Evolutionary conservation across 148 eudicot species (phyloP).

Genomic region (Silene conica): DNA sequence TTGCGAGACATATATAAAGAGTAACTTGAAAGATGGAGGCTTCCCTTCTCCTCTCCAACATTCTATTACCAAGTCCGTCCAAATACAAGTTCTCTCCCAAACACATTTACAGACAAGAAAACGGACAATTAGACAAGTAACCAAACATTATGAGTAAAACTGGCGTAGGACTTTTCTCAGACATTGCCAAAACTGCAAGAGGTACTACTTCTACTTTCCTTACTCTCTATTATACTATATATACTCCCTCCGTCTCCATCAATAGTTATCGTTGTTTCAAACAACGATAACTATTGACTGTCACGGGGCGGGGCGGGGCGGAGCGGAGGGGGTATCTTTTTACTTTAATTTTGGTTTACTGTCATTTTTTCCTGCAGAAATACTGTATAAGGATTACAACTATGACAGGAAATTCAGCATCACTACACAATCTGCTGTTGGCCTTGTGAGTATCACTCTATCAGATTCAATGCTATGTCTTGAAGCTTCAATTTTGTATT

Average conservation of each 20-base stretch:
- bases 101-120: background rate
- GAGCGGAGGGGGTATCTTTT: background rate
- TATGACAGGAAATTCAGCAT: constrained; percentile 26
- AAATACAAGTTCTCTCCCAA: background rate
- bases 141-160: constrained; percentile 4
- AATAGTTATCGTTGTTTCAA: too few relatives aligned
- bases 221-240: background rate
- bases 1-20: too few relatives aligned
- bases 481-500: constrained; percentile 1
- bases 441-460: constrained; percentile 18
- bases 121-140: background rate
- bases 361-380: constrained; percentile 28
- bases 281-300: too few relatives aligned
- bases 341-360: background rate
- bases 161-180: constrained; percentile 25
- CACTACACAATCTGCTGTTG: constrained; percentile 24
- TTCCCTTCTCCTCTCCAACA: background rate
- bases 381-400: constrained; percentile 29
- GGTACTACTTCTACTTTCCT: constrained; percentile 11
- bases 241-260: too few relatives aligned
- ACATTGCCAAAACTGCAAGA: constrained; percentile 29
- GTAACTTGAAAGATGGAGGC: too few relatives aligned
- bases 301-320: too few relatives aligned
- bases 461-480: background rate
- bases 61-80: background rate